These are phyloP conservation scores for Daldinia decipiens DNA, from an alignment of 495 filamentous ascomycete species.

Conservation along the genomic window DNA sequence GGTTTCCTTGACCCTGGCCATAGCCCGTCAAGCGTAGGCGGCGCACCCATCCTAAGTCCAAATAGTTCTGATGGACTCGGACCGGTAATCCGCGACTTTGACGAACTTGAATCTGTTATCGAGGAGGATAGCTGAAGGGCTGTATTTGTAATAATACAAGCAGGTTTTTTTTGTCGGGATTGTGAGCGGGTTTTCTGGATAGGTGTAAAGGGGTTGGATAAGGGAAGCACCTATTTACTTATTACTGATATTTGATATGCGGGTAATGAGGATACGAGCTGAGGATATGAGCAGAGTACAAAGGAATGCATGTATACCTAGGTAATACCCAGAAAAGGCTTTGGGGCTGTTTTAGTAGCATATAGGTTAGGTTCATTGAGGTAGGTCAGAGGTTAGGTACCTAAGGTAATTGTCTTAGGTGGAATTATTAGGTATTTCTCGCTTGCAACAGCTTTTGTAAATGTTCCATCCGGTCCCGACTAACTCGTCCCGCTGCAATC, in stretches of 20 bases:
- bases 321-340: background rate
- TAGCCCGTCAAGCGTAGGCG: slow-evolving; percentile 44
- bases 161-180: no score
- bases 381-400: no score
- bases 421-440: no score
- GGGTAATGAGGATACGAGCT: background rate
- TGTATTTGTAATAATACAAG: background rate
- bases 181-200: background rate
- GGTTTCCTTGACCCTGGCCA: slow-evolving; percentile 44
- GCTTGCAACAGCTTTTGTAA: no score
- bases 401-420: no score
- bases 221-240: background rate
- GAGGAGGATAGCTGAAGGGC: slow-evolving; percentile 29
- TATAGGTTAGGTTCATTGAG: background rate
- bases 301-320: background rate
- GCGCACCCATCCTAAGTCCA: slow-evolving; percentile 28
- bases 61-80: slow-evolving; percentile 46
- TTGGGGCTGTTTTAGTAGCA: background rate
- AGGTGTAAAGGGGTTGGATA: slow-evolving; percentile 1
- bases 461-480: no score
- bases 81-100: slow-evolving; percentile 58
- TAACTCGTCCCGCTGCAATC: no score
- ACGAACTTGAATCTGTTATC: slow-evolving; percentile 51
- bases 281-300: background rate
- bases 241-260: background rate